Evolutionary conservation across 768 basidiomycete species (phyloP), one percentile per base, ranked within the genome.

Genomic region (Lentinula detonsa): DNA sequence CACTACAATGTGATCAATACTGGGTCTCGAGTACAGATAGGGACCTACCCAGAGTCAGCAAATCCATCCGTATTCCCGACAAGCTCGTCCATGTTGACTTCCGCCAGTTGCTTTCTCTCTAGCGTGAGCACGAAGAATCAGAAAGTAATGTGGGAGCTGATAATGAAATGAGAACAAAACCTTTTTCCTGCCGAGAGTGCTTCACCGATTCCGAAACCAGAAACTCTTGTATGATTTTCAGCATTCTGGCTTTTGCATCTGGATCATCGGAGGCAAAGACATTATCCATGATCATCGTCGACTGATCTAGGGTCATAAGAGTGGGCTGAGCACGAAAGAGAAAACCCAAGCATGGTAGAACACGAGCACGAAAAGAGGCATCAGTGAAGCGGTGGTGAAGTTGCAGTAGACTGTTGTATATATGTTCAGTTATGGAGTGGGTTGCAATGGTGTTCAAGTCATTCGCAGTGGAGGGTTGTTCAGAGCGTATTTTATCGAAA

Each of bases 11-110:
- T 9, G 3, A 52, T 59, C 46, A 48, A 42, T 37, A 48, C 13
- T 8, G 11, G 8, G 16, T 16, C 16, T 33, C 28, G 9, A 46
- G 1, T 5, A 35, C 7, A 52, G 28, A 2, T n/a, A 46, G 31
- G 7, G 34, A 48, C 85, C 67, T 73, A 98, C 97, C 95, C 95
- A 5, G 96, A 98, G 66, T 98, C 97, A 0, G 96, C 94, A 70
- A 98, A 96, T 1, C 90, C 93, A 67, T 94, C 90, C 0, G 94
- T 94, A 67, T 96, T 95, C 0, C 97, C 97, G 3, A 98, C 90
- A 8, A 99, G 78, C 67, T 97, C 93, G 0, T 90, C 89, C 87
- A 99, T 95, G 67, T 95, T 85, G 56, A 98, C 85, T 23, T 84
- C 78, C 6, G 73, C 65, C 23, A 74, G 45, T 60, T 35, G 69